Percentiles rank a stretch among this genome's conserved stretches.
phyloP scores from a whole-genome alignment of 2,329 filamentous ascomycete genomes.

The Pseudopyricularia javanii region DNA sequence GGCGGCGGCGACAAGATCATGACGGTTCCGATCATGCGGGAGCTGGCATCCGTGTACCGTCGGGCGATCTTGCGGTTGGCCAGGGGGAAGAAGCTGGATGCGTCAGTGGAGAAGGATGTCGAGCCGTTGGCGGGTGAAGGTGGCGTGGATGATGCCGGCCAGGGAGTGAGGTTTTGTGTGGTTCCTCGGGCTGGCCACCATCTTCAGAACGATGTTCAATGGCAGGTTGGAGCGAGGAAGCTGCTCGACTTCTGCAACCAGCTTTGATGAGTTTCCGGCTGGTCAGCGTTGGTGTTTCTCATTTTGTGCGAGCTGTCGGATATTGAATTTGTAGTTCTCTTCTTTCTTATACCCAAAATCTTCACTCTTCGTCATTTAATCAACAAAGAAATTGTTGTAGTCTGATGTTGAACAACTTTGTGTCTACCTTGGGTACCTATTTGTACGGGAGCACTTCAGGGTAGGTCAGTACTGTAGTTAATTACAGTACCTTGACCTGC shows the following conservation, averaged over 20 bases:
- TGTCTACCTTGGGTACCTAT: too few relatives aligned
- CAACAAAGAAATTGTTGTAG: too few relatives aligned
- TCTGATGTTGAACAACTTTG: too few relatives aligned
- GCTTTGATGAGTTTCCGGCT: conserved; percentile 9
- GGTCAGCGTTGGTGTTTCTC: neutral
- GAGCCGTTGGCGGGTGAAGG: conserved; percentile 9
- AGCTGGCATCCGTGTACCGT: conserved; percentile 25
- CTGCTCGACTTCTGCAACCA: conserved; percentile 26
- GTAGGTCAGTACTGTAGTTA: too few relatives aligned
- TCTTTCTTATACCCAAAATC: too few relatives aligned
- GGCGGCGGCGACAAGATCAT: conserved; percentile 28
- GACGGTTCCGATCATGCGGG: conserved; percentile 20
- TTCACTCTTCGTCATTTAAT: too few relatives aligned
- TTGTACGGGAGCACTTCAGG: neutral
- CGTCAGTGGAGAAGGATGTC: conserved; percentile 3
- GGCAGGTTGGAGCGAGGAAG: conserved; percentile 31
- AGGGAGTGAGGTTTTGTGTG: conserved; percentile 26
- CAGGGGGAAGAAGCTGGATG: conserved; percentile 16
- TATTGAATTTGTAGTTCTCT: too few relatives aligned
- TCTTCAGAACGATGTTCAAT: conserved; percentile 37
- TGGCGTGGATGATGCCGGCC: conserved; percentile 13
- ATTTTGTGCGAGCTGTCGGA: too few relatives aligned
- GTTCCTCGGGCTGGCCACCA: conserved; percentile 36
- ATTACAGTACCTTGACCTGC: too few relatives aligned
- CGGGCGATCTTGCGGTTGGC: conserved; percentile 17